Conservation (phyloP, 169 alveolate species). For the Cryptosporidium ryanae region DNA sequence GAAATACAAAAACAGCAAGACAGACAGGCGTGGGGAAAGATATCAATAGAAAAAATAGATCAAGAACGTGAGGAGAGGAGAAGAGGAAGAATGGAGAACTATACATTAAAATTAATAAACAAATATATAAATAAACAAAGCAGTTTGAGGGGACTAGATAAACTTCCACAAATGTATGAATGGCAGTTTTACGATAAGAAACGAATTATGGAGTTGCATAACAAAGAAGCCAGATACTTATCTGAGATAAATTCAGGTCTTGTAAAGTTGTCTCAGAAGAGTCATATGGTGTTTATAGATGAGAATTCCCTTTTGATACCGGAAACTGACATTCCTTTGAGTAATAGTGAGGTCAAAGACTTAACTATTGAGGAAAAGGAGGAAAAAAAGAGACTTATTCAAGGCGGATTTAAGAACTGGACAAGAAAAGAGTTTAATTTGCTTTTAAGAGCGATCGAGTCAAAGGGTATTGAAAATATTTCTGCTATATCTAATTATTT, state of each 20-base stretch:
- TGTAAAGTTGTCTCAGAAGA: slow-evolving; percentile 72
- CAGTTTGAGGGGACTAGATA: slow-evolving; percentile 82
- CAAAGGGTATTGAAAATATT: slow-evolving; percentile 79
- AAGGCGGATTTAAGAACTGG: slow-evolving; percentile 88
- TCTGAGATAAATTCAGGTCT: slow-evolving; percentile 79
- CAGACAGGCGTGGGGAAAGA: slow-evolving; percentile 75
- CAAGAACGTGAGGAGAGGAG: slow-evolving; percentile 82
- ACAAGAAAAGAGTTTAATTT: slow-evolving; percentile 85
- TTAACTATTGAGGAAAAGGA: slow-evolving; percentile 84
- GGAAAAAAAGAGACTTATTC: slow-evolving; percentile 81
- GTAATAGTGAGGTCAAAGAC: slow-evolving; percentile 77
- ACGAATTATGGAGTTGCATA: slow-evolving; percentile 79
- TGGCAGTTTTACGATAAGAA: slow-evolving; percentile 79
- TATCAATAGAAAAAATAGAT: slow-evolving; percentile 76
- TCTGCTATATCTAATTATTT: slow-evolving; percentile 5
- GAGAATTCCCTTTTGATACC: slow-evolving; percentile 79
- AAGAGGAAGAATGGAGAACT: slow-evolving; percentile 77
- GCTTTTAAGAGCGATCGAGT: slow-evolving; percentile 82
- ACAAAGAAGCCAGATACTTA: slow-evolving; percentile 75
- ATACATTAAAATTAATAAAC: slow-evolving; percentile 74
- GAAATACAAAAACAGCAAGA: slow-evolving; percentile 79
- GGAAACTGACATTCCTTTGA: slow-evolving; percentile 73
- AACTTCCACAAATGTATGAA: slow-evolving; percentile 81
- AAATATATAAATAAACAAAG: slow-evolving; percentile 75
- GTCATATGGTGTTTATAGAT: slow-evolving; percentile 61